These are phyloP conservation scores for Goniomonas avonlea DNA, from an alignment of 78 protist species.

Conservation along the genomic window DNA sequence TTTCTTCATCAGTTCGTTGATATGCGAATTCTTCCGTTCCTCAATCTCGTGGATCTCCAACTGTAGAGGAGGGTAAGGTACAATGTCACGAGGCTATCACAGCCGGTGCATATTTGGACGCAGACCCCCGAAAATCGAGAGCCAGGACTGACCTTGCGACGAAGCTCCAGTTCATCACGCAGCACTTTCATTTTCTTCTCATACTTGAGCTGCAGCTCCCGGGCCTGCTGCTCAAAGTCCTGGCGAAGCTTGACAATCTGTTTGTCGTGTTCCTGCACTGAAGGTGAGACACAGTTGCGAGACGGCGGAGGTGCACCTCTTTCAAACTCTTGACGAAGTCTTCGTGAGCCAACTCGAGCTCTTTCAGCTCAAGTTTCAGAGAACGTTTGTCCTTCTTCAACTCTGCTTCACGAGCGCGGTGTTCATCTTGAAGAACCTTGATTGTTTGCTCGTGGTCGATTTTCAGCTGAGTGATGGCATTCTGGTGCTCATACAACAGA, in stretches of 20 bases:
- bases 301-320: neutral
- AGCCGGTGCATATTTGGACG: too few relatives aligned
- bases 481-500: constrained; percentile 71
- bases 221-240: constrained; percentile 43
- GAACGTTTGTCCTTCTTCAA: constrained; percentile 26
- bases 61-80: too few relatives aligned
- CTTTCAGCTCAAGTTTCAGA: constrained; percentile 44
- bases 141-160: constrained; percentile 35
- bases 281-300: neutral
- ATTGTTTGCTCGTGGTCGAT: constrained; percentile 38
- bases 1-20: constrained; percentile 50
- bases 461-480: constrained; percentile 48
- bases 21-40: constrained; percentile 65
- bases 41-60: constrained; percentile 63
- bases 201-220: constrained; percentile 37
- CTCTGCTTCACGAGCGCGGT: constrained; percentile 16
- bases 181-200: constrained; percentile 43
- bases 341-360: constrained; percentile 51
- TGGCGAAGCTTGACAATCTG: constrained; percentile 37
- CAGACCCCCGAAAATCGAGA: neutral
- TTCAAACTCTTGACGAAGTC: neutral
- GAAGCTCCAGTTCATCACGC: constrained; percentile 54
- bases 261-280: constrained; percentile 38
- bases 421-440: constrained; percentile 35
- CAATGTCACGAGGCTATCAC: too few relatives aligned